A percentile compares a stretch with the other conserved stretches of the same genome.
Conservation (phyloP, 78 protist genomes). For the Guillardia theta region DNA sequence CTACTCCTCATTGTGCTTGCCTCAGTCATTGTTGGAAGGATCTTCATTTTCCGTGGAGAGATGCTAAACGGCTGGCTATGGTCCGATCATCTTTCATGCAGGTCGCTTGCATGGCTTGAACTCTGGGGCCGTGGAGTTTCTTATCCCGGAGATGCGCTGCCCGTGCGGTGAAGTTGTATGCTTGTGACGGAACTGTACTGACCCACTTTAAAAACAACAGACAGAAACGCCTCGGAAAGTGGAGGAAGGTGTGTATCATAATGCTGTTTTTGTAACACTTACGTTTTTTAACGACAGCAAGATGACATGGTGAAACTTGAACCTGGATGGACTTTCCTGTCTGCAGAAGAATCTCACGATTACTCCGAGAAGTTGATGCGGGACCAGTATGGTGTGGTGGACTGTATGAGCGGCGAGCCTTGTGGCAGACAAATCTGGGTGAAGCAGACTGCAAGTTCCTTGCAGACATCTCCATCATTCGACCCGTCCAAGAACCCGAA, state of each 20-base stretch:
- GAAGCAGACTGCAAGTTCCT: not conserved
- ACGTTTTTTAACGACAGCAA: not conserved
- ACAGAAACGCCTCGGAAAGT: not conserved
- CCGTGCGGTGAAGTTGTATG: not conserved
- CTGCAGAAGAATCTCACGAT: too few species aligned
- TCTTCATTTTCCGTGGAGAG: too few species aligned
- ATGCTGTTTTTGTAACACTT: not conserved
- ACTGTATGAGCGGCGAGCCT: not conserved
- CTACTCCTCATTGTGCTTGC: too few species aligned
- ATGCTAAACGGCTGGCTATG: not conserved
- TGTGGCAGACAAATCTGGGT: not conserved
- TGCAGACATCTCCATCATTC: not conserved
- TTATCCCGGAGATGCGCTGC: not conserved
- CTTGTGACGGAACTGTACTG: not conserved
- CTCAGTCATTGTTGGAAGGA: too few species aligned
- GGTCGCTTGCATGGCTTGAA: not conserved
- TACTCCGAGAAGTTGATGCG: too few species aligned
- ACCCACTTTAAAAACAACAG: not conserved
- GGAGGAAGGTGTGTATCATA: not conserved
- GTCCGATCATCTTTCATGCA: constrained; percentile 12
- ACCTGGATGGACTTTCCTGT: too few species aligned
- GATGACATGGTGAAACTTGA: too few species aligned
- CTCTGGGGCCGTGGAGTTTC: not conserved
- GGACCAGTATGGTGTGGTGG: too few species aligned
- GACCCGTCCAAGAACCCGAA: not conserved